phyloP scores from a whole-genome alignment of 2,329 filamentous ascomycete species.

The Paecilomyces fulvus region DNA sequence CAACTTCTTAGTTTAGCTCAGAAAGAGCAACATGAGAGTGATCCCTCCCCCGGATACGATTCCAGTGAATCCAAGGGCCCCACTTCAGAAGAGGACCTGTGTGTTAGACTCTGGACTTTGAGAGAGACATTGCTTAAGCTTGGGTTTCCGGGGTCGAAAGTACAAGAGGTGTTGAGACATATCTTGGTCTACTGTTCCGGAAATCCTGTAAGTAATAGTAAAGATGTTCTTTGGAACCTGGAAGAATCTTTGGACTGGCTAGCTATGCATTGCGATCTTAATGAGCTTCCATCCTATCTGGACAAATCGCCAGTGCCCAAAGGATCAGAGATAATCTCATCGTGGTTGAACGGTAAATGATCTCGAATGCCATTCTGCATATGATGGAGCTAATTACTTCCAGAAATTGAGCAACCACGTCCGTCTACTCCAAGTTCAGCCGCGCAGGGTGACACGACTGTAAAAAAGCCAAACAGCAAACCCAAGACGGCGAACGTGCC shows the following conservation, averaged over 20 bases:
- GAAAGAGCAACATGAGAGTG: conserved; percentile 32
- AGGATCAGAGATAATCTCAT: conserved; percentile 22
- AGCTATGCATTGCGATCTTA: conserved; percentile 61
- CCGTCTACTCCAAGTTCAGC: conserved; percentile 16
- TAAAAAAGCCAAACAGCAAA: conserved; percentile 17
- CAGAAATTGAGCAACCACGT: conserved; percentile 22
- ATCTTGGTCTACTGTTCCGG: conserved; percentile 60
- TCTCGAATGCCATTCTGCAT: not conserved
- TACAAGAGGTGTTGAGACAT: conserved; percentile 57
- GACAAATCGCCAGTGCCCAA: conserved; percentile 19
- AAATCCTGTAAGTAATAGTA: conserved; percentile 43
- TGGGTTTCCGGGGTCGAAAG: conserved; percentile 57
- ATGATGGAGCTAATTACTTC: conserved; percentile 17
- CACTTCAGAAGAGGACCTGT: conserved; percentile 65
- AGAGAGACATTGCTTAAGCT: conserved; percentile 62
- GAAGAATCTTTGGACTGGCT: conserved; percentile 87
- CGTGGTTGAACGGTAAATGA: conserved; percentile 29
- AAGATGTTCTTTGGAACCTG: conserved; percentile 71
- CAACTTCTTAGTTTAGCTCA: conserved; percentile 60
- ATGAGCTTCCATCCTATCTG: conserved; percentile 64
- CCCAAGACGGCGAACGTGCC: conserved; percentile 16
- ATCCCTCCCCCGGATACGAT: conserved; percentile 18
- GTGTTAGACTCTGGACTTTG: conserved; percentile 75
- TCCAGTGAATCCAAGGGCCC: conserved; percentile 26
- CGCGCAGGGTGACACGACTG: conserved; percentile 15